Base-by-base conservation (phyloP, 768 basidiomycete genomes). In the Lactarius sp. region DNA sequence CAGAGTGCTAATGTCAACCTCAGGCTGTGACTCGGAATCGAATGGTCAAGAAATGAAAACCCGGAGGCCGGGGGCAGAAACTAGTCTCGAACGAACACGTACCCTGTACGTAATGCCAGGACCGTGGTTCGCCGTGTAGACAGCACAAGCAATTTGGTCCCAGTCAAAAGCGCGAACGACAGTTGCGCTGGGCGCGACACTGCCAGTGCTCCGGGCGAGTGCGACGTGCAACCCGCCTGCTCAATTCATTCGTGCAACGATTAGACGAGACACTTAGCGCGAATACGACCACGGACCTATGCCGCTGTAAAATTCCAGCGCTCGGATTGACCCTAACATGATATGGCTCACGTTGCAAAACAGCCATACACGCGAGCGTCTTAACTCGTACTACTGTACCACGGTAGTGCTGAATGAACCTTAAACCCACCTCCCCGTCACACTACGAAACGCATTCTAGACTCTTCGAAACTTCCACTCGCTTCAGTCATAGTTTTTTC, bases 121-220 rank as follows among this genome's bases (percentile, higher is more conserved):
- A n/a, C n/a, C n/a, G n/a, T n/a, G n/a, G n/a, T n/a, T n/a, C 20
- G 80, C 78, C 20, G 73, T 74, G 72, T 93, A 92, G 18, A 90
- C 88, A 59, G 79, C 79, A 68, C 85, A 86, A 41, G 88, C 88
- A 20, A 77, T 78, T 68, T 84, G 88, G 75, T 92, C 90, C 88
- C 90, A 91, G 71, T 92, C 91, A 70, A 86, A 90, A n/a, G 90
- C 88, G 64, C 80, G 81, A 6, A 85, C 75, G 37, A 88, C 78
- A 0, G 73, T 68, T 5, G 77, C 83, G 20, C 76, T 68, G 51
- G 9, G n/a, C 18, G 59, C 31, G 12, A 82, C 74, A 10, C 68
- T 70, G 68, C 84, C n/a, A n/a, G n/a, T n/a, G n/a, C n/a, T 85
- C 56, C 82, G 79, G 51, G 75, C 69, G 18, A 92, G 77, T 6